Percentiles rank a stretch among this genome's conserved stretches.
These are phyloP conservation scores for Gossypium anomalum DNA, from an alignment of 345 rosid species.

Conservation along the genomic window DNA sequence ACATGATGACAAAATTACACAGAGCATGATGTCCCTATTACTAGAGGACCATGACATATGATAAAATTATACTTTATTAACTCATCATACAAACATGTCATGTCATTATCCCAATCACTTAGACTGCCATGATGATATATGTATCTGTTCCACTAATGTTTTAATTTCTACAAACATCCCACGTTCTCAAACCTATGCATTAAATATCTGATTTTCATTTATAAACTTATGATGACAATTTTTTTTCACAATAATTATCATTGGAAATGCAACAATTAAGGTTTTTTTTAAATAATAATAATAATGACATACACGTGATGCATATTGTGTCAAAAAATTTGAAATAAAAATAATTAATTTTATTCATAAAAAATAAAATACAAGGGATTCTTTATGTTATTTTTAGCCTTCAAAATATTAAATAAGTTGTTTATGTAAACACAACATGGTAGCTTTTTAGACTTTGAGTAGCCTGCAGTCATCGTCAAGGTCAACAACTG, in stretches of 20 bases:
- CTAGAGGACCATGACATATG: not conserved
- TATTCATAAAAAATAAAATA: no score
- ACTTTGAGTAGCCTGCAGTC: not conserved
- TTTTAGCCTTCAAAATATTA: no score
- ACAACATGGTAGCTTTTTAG: not conserved
- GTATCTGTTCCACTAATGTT: not conserved
- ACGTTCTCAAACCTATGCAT: not conserved
- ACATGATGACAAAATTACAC: no score
- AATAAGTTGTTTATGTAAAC: no score
- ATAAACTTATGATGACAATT: not conserved
- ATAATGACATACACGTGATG: no score
- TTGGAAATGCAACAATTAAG: not conserved
- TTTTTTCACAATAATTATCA: not conserved
- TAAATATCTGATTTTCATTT: not conserved
- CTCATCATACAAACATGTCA: constrained; percentile 1
- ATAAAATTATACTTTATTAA: not conserved
- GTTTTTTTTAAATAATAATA: no score
- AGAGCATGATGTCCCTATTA: not conserved
- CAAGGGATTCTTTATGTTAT: no score
- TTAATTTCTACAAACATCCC: not conserved
- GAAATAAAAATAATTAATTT: no score
- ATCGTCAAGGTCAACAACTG: not conserved
- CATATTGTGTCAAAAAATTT: no score
- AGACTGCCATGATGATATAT: not conserved
- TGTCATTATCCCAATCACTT: not conserved